A percentile compares a stretch with the other conserved stretches of the same genome.
These are phyloP conservation scores for Chrysosporium keratinophilum DNA, from an alignment of 2,329 filamentous ascomycete genomes.

Conservation along the genomic window DNA sequence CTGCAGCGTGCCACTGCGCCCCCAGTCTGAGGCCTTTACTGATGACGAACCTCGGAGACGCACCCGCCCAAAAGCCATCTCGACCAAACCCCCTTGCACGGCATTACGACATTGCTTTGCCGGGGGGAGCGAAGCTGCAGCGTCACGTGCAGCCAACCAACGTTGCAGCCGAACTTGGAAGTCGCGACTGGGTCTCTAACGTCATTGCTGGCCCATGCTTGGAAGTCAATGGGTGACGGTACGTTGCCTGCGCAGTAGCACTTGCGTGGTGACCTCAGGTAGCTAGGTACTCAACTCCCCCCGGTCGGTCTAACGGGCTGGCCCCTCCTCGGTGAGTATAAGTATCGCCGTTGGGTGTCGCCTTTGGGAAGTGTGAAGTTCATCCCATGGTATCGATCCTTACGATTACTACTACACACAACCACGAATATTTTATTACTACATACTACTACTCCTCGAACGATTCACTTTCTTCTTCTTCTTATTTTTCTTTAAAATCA, in stretches of 20 bases:
- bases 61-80: background rate
- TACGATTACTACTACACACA: background rate
- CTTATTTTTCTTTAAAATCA: background rate
- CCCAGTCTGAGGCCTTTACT: background rate
- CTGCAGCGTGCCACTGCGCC: background rate
- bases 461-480: background rate
- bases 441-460: background rate
- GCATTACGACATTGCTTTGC: background rate
- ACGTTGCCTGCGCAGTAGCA: background rate
- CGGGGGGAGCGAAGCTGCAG: background rate
- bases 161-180: slow-evolving; percentile 5
- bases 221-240: background rate
- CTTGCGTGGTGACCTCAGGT: too few relatives aligned
- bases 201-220: slow-evolving; percentile 10
- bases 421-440: background rate
- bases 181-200: slow-evolving; percentile 8
- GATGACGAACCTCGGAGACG: background rate
- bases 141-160: slow-evolving; percentile 10
- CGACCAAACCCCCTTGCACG: background rate
- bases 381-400: background rate
- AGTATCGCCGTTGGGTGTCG: background rate
- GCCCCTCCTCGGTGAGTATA: background rate
- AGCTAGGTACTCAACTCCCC: too few relatives aligned
- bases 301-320: background rate
- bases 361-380: background rate